Evolutionary conservation across 805 yeast genomes (phyloP).

Genomic region (Candida sonorensis): DNA sequence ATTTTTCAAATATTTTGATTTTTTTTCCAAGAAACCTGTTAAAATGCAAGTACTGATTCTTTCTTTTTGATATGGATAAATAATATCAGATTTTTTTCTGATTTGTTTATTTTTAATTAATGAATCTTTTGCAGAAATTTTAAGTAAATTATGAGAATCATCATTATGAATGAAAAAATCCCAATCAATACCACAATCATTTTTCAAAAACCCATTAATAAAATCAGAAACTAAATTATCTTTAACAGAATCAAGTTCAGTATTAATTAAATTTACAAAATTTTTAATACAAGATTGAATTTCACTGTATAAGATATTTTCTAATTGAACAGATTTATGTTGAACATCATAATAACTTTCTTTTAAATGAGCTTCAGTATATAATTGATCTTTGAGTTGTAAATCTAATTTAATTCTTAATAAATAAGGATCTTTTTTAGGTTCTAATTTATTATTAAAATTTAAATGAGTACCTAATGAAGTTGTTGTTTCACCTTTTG

Average conservation of each 20-base stretch:
- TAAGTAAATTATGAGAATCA: conserved; percentile 34
- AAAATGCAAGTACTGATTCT: conserved; percentile 46
- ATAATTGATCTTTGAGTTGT: conserved; percentile 56
- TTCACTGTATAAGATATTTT: conserved; percentile 54
- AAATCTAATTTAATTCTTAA: conserved; percentile 55
- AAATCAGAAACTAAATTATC: conserved; percentile 49
- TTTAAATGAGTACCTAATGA: conserved; percentile 24
- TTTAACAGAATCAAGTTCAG: conserved; percentile 42
- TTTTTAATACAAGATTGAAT: conserved; percentile 49
- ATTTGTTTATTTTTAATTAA: conserved; percentile 27
- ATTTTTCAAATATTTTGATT: conserved; percentile 54
- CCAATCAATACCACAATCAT: conserved; percentile 65
- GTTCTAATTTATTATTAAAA: conserved; percentile 16
- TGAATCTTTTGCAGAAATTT: conserved; percentile 27
- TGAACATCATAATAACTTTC: conserved; percentile 62
- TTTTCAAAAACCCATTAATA: conserved; percentile 41
- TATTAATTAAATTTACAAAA: conserved; percentile 44
- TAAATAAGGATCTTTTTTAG: conserved; percentile 52
- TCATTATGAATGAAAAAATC: conserved; percentile 51
- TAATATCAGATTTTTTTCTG: conserved; percentile 42
- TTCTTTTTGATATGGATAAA: conserved; percentile 49
- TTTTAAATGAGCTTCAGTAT: conserved; percentile 58
- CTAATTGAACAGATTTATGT: conserved; percentile 58
- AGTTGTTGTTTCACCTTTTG: conserved; percentile 29
- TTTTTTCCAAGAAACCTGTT: conserved; percentile 54